Conservation (phyloP, 1,139 yeast genomes). For the Yamadazyma oceani region DNA sequence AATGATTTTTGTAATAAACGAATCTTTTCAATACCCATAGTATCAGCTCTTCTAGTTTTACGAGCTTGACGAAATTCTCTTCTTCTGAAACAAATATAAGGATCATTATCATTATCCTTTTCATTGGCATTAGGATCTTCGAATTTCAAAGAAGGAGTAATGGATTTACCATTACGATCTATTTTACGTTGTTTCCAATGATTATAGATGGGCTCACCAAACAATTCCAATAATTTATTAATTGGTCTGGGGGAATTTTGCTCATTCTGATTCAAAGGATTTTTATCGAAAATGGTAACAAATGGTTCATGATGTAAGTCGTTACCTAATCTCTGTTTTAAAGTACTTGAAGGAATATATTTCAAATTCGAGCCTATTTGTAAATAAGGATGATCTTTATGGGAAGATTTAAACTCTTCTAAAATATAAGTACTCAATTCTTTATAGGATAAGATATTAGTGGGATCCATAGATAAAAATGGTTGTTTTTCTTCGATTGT, state of each 20-base stretch:
- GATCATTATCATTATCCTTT: conserved; percentile 87
- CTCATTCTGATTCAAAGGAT: conserved; percentile 25
- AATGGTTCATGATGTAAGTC: conserved; percentile 42
- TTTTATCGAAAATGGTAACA: conserved; percentile 53
- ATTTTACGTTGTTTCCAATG: conserved; percentile 83
- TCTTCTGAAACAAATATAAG: conserved; percentile 92
- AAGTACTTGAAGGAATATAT: conserved; percentile 36
- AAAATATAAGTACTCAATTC: conserved; percentile 58
- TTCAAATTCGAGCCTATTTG: conserved; percentile 32
- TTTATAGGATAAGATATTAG: conserved; percentile 66
- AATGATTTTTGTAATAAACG: conserved; percentile 74
- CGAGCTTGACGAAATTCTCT: conserved; percentile 95
- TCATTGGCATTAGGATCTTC: conserved; percentile 79
- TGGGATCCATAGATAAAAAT: conserved; percentile 80
- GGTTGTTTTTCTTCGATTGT: conserved; percentile 83
- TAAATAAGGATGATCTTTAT: conserved; percentile 30
- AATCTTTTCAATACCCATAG: conserved; percentile 83
- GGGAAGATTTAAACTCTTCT: conserved; percentile 33
- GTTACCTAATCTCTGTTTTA: conserved; percentile 41
- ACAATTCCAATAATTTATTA: conserved; percentile 53
- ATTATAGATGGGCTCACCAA: conserved; percentile 69
- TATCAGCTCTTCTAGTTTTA: conserved; percentile 93
- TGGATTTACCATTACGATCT: conserved; percentile 64
- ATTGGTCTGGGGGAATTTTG: conserved; percentile 41
- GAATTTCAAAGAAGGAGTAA: conserved; percentile 75